Conservation (phyloP, 140 eudicot genomes). For the Flaveria floridana region DNA sequence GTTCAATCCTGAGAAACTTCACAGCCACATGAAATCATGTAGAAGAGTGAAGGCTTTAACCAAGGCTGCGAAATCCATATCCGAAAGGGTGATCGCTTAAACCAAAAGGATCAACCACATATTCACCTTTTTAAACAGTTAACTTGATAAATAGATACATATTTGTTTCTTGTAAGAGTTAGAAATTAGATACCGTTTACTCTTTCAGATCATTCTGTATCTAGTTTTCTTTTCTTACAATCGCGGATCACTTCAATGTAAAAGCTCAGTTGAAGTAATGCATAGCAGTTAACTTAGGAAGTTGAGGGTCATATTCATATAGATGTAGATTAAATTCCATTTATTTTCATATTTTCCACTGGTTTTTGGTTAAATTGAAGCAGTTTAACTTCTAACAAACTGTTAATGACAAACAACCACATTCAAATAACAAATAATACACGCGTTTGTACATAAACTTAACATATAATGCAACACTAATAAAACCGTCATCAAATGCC, state of each 20-base stretch:
- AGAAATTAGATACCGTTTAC: conserved; percentile 32
- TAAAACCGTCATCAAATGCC: conserved; percentile 10
- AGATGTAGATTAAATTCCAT: not conserved
- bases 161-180: conserved; percentile 24
- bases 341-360: not conserved
- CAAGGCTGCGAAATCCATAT: conserved; percentile 36
- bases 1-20: conserved; percentile 69
- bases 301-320: not conserved
- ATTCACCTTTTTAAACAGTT: conserved; percentile 12
- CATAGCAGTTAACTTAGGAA: conserved; percentile 12
- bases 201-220: conserved; percentile 31
- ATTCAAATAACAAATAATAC: not conserved
- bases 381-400: not conserved
- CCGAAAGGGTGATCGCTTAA: conserved; percentile 23
- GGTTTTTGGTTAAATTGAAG: not conserved
- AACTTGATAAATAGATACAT: conserved; percentile 37
- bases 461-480: not conserved
- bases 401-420: not conserved
- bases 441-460: not conserved
- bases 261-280: conserved; percentile 29
- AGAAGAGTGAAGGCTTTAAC: conserved; percentile 55
- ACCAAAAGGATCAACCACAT: conserved; percentile 19
- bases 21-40: conserved; percentile 73
- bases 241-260: conserved; percentile 22
- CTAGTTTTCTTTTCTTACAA: conserved; percentile 7